Evolutionary conservation across 2,329 filamentous ascomycete species (phyloP), one percentile per base, ranked within the genome.

Genomic region (Huntiella omanensis): DNA sequence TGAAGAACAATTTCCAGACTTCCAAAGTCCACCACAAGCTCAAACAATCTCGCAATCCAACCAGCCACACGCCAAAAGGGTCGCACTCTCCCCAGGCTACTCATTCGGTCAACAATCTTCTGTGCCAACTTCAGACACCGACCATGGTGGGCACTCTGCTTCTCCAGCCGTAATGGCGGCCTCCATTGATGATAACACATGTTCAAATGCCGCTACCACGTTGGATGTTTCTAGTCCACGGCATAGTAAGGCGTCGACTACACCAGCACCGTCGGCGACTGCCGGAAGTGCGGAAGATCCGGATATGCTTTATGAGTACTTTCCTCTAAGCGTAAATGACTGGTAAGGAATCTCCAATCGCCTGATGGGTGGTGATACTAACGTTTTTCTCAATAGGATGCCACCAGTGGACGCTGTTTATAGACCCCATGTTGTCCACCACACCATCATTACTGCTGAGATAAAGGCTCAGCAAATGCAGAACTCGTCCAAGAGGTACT

Each of bases 271-370:
- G 61, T 16, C 17, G 12, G 38, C 38, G 16, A 32, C 19, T 41
- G 13, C 11, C 12, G 15, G 40, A 5, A 13, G 60, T 61, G 45
- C 77, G 52, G 85, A 93, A 54, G 80, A 80, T 54, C 79, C 79
- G 1, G 87, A 95, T 60, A 66, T 87, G 53, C 65, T 95, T 13
- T 95, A 95, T 58, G 87, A 96, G 62, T 95, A 96, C 58, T 95
- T 96, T 53, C 87, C 87, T 0, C 68, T 96, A 12, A 86, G 81
- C 42, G 64, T 94, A 49, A 86, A 95, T 59, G 87, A 95, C 57
- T 95, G 82, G 82, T 73, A 59, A 55, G 62, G 57, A 35, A 17
- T 48, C 22, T 28, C 22, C 22, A 28, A 28, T 28, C 3, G 6
- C 22, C 6, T 28, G 22, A 2, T 28, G 22, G 22, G 22, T 10